Conservation (phyloP, 2,329 filamentous ascomycete genomes). For the Zalaria sp. region DNA sequence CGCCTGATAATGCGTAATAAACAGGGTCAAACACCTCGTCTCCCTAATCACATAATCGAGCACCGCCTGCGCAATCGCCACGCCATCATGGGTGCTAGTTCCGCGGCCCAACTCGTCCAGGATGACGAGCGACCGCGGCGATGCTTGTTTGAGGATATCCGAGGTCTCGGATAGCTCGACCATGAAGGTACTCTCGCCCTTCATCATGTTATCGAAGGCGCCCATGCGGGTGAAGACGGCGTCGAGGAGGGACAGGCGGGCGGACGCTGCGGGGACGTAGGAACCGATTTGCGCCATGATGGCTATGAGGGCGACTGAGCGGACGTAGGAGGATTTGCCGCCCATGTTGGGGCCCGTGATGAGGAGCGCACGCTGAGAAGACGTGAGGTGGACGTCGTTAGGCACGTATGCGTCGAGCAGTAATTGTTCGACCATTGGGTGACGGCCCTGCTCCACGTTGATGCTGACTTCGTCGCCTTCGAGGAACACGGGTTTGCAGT, state of each 20-base stretch:
- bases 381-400: slow-evolving; percentile 64
- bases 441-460: slow-evolving; percentile 59
- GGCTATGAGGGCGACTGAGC: slow-evolving; percentile 76
- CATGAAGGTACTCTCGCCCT: slow-evolving; percentile 94
- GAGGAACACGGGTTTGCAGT: slow-evolving; percentile 58
- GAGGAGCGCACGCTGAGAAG: slow-evolving; percentile 58
- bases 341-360: slow-evolving; percentile 98
- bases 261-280: slow-evolving; percentile 70
- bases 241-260: slow-evolving; percentile 69
- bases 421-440: slow-evolving; percentile 91
- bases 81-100: slow-evolving; percentile 88
- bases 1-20: slow-evolving; percentile 96
- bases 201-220: slow-evolving; percentile 89
- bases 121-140: slow-evolving; percentile 71
- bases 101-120: slow-evolving; percentile 90
- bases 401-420: slow-evolving; percentile 80
- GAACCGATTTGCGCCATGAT: slow-evolving; percentile 93
- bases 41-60: slow-evolving; percentile 69
- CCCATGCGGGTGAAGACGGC: slow-evolving; percentile 93
- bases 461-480: slow-evolving; percentile 50
- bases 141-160: slow-evolving; percentile 79
- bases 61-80: slow-evolving; percentile 88
- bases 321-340: slow-evolving; percentile 94
- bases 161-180: slow-evolving; percentile 89
- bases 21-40: slow-evolving; percentile 66